A percentile compares a stretch with the other conserved stretches of the same genome.
phyloP scores from a whole-genome alignment of 805 yeast genomes.

The Ogataea ramenticola region DNA sequence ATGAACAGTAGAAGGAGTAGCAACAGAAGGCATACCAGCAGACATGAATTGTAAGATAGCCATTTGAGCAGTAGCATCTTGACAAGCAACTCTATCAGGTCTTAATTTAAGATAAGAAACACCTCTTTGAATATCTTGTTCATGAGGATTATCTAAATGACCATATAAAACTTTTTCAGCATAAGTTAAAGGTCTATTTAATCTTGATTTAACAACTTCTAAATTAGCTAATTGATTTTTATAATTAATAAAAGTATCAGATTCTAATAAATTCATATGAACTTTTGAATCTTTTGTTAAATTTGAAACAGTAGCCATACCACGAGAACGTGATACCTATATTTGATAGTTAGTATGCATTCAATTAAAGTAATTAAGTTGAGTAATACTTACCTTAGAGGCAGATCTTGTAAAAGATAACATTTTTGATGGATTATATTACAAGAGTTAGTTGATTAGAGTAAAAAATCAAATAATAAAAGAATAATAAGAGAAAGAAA shows the following conservation, averaged over 20 bases:
- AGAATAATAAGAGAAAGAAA: no score
- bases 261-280: constrained; percentile 53
- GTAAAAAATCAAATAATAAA: no score
- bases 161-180: constrained; percentile 94
- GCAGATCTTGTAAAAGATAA: constrained; percentile 23
- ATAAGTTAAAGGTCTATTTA: constrained; percentile 77
- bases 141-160: constrained; percentile 85
- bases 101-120: constrained; percentile 81
- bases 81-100: constrained; percentile 99
- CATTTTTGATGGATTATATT: constrained; percentile 9
- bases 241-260: constrained; percentile 83
- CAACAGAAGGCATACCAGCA: constrained; percentile 80
- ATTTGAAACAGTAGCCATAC: constrained; percentile 43
- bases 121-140: constrained; percentile 69
- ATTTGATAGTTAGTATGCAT: not conserved
- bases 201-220: constrained; percentile 65
- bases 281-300: constrained; percentile 50
- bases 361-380: not conserved
- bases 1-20: constrained; percentile 93
- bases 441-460: no score
- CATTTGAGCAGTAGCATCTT: constrained; percentile 99
- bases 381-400: constrained; percentile 11
- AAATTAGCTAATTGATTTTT: constrained; percentile 86
- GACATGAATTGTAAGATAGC: constrained; percentile 98
- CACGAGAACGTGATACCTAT: constrained; percentile 28